Evolutionary conservation across 164 flowering plant genomes (phyloP).

Genomic region (Berberis vulgaris): DNA sequence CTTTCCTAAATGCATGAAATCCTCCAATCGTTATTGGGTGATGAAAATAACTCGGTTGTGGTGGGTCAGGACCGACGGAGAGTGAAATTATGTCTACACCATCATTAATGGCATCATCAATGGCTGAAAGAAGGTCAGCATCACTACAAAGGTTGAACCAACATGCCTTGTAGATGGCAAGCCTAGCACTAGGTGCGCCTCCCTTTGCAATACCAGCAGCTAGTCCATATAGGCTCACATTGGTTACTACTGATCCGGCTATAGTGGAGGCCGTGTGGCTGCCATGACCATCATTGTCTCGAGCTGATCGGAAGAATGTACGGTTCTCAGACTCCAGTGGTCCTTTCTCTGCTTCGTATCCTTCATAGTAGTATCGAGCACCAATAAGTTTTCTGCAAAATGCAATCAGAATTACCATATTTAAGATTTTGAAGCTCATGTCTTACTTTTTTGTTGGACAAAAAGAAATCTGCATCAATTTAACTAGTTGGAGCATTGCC

Average conservation of each 20-base stretch:
- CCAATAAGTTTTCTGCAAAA: conserved; percentile 39
- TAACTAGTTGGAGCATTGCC: too few relatives aligned
- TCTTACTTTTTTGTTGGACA: too few relatives aligned
- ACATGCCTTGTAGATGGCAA: conserved; percentile 49
- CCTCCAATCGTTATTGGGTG: conserved; percentile 36
- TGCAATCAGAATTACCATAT: not conserved
- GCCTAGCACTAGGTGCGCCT: conserved; percentile 50
- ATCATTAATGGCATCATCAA: conserved; percentile 48
- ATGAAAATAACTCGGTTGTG: conserved; percentile 19
- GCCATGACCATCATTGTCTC: conserved; percentile 28
- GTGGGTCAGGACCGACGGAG: conserved; percentile 29
- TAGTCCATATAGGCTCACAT: conserved; percentile 32
- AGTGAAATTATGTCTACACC: conserved; percentile 49
- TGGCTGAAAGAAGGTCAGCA: conserved; percentile 37
- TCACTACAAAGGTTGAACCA: conserved; percentile 27
- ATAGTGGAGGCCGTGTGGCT: conserved; percentile 43
- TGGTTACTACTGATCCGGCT: conserved; percentile 33
- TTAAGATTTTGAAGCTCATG: too few relatives aligned
- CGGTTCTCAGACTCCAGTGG: conserved; percentile 16
- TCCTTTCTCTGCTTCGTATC: conserved; percentile 19
- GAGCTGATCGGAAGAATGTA: conserved; percentile 15
- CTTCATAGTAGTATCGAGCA: conserved; percentile 29
- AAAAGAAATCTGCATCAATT: too few relatives aligned
- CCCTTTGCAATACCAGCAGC: conserved; percentile 45
- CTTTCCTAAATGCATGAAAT: conserved; percentile 41